Conservation (phyloP, 495 filamentous ascomycete species). For the Aspergillus steynii region DNA sequence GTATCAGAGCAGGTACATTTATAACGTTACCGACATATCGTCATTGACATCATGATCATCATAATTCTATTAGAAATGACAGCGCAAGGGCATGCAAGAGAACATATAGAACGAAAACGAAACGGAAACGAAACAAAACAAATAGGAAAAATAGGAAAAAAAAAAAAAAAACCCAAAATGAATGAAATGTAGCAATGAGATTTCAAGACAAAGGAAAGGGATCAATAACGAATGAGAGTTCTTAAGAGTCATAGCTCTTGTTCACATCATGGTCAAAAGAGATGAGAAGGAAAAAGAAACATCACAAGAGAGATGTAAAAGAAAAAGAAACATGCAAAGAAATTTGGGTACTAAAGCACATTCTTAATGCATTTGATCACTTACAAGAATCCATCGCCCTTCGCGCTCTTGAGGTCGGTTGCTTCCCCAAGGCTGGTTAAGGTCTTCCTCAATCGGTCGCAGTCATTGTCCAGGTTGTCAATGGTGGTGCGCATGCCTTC, state of each 20-base stretch:
- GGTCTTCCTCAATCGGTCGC: constrained; percentile 57
- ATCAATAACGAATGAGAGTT: background rate
- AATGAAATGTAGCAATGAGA: constrained; percentile 6
- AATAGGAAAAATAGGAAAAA: constrained; percentile 17
- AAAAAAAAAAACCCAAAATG: constrained; percentile 9
- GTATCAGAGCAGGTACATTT: constrained; percentile 48
- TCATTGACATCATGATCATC: constrained; percentile 24
- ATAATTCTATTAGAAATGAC: constrained; percentile 29
- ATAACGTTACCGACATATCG: constrained; percentile 40
- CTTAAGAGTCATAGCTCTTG: background rate
- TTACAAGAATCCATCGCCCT: constrained; percentile 66
- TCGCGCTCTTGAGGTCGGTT: constrained; percentile 57
- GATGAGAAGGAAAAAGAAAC: constrained; percentile 14
- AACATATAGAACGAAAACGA: constrained; percentile 15
- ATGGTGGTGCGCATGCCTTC: constrained; percentile 53
- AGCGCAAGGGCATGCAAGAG: constrained; percentile 14
- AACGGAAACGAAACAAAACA: constrained; percentile 21
- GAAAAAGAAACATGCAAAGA: constrained; percentile 18
- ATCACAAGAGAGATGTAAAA: constrained; percentile 16
- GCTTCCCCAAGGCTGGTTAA: constrained; percentile 59
- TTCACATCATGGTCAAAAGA: constrained; percentile 7
- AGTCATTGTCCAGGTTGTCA: constrained; percentile 54
- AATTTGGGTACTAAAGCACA: constrained; percentile 22
- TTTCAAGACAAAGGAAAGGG: background rate
- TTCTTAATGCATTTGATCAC: constrained; percentile 38